These are phyloP conservation scores for Xylaria arbuscula DNA, from an alignment of 2,329 filamentous ascomycete genomes.

Conservation along the genomic window DNA sequence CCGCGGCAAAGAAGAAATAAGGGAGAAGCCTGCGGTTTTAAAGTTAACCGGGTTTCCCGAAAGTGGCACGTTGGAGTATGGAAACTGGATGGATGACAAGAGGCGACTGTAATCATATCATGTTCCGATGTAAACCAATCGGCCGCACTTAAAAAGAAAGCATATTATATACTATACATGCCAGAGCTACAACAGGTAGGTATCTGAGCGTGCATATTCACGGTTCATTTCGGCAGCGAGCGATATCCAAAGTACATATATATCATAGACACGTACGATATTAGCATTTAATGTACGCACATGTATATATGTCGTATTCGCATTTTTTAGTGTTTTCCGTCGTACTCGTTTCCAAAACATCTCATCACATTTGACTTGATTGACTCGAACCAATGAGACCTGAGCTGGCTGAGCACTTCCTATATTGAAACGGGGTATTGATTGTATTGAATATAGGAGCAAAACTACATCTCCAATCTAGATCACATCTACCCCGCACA, in stretches of 20 bases:
- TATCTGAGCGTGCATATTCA: slow-evolving; percentile 27
- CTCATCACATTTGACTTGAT: neutral
- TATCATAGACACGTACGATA: slow-evolving; percentile 10
- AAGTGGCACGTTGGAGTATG: neutral
- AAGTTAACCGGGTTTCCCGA: neutral
- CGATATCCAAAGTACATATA: slow-evolving; percentile 9
- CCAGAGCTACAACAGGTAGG: neutral
- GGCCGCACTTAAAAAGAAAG: neutral
- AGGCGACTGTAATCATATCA: neutral
- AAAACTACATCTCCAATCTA: neutral
- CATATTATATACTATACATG: neutral
- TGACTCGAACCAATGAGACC: neutral
- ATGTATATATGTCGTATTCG: slow-evolving; percentile 26
- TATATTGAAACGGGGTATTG: too few species aligned
- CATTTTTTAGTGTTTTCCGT: neutral
- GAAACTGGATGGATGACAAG: slow-evolving; percentile 1
- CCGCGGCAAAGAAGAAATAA: neutral
- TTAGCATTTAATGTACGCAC: slow-evolving; percentile 9
- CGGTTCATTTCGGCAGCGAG: slow-evolving; percentile 7
- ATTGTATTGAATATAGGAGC: too few species aligned
- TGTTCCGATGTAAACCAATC: neutral
- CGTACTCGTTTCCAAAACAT: slow-evolving; percentile 27
- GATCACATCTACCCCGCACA: slow-evolving; percentile 2
- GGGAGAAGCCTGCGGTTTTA: neutral
- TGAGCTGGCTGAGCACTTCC: neutral